phyloP scores from a whole-genome alignment of 1,284 basidiomycete genomes.

The Ceratobasidium sp. region DNA sequence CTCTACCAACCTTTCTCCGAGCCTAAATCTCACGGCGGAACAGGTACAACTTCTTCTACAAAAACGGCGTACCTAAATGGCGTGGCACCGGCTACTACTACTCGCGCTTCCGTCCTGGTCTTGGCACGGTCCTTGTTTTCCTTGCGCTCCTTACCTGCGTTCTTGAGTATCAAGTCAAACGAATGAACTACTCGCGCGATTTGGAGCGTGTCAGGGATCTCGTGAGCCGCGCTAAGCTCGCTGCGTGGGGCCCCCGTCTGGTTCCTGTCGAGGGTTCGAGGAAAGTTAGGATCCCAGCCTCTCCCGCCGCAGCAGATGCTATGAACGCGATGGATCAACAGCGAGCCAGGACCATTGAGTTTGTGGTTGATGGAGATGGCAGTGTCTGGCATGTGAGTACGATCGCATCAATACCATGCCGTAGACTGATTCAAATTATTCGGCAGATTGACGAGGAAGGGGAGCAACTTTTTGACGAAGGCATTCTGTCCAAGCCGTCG shows the following conservation, averaged over 20 bases:
- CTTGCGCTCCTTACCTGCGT: constrained; percentile 74
- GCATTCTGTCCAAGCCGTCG: constrained; percentile 39
- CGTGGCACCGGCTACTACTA: constrained; percentile 90
- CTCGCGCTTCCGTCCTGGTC: constrained; percentile 87
- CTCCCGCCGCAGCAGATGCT: constrained; percentile 65
- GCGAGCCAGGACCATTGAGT: constrained; percentile 62
- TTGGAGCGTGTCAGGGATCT: constrained; percentile 72
- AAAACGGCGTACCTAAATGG: constrained; percentile 90
- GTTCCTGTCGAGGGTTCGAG: constrained; percentile 64
- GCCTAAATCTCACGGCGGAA: background rate
- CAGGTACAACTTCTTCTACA: constrained; percentile 90
- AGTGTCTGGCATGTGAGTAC: constrained; percentile 71
- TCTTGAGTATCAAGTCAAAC: constrained; percentile 81
- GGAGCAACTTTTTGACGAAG: constrained; percentile 41
- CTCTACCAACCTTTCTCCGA: constrained; percentile 42
- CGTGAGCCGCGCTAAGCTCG: constrained; percentile 64
- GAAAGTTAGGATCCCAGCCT: constrained; percentile 77
- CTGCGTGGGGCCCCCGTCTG: constrained; percentile 80
- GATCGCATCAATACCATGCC: background rate
- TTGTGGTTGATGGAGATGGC: constrained; percentile 75
- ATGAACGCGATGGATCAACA: background rate
- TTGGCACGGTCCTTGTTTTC: constrained; percentile 79
- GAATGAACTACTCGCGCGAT: constrained; percentile 78
- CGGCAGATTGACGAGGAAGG: constrained; percentile 31
- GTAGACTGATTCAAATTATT: background rate